Evolutionary conservation across 192 early-diverging fungal genomes (phyloP), one percentile per base, ranked within the genome.

Genomic region (Coemansia sp.): DNA sequence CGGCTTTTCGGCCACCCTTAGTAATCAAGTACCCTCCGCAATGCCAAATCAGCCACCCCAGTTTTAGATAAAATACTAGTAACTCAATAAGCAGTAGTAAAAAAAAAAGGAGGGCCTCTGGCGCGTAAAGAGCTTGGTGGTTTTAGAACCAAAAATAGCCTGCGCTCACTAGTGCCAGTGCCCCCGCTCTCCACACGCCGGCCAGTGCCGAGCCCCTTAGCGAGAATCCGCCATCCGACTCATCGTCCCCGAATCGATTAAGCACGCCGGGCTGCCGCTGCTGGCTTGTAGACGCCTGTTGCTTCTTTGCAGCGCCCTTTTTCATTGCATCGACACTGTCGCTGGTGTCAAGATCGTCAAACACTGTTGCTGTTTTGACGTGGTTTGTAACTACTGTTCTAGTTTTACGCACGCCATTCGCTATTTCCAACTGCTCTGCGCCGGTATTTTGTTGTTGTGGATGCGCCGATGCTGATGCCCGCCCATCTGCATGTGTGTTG

Each of bases 201-300:
- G 20, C 10, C 25, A 52, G 23, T 14, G 21, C 37, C 38, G 10
- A 39, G 6, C 10, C 14, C 20, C 23, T 34, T 25, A 42, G 33
- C 14, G 64, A 57, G 5, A 31, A 18, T 1, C 48, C 64, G 1
- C 48, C 48, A 28, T 21, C 36, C 11, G 64, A 66, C 26, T 66
- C 64, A 31, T 59, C 41, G 6, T 58, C 64, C 7, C 38, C 64
- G 35, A 59, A 59, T 18, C 55, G 55, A 59, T 66, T 56, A 41
- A 66, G 56, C 23, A 21, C 12, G 20, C 64, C 56, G 2, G 52
- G 26, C 52, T 65, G 48, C 12, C 48, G 48, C 48, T 39, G 38
- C 7, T 26, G 11, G 48, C 48, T 52, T 13, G 25, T 52, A 21
- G 25, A 52, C 12, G 48, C 23, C 25, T 23, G 48, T 11, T 41